Evolutionary conservation across 257 asterid genomes (phyloP).

Genomic region (Przewalskia tangutica): DNA sequence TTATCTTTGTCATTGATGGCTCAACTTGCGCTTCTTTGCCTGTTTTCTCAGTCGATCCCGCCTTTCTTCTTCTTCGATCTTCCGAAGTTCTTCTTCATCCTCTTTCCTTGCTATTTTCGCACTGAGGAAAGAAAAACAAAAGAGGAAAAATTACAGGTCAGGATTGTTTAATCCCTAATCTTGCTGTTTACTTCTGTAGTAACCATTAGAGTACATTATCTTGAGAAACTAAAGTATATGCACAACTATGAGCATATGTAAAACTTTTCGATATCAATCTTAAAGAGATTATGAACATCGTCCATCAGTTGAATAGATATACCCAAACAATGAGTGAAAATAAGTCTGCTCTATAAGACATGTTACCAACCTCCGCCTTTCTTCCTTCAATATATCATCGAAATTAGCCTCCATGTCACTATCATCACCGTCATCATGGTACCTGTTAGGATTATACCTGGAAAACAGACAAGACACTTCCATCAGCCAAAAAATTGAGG

Average conservation of each 20-base stretch:
- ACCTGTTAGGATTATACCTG: constrained; percentile 67
- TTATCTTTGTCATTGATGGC: constrained; percentile 9
- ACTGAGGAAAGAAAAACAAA: constrained; percentile 25
- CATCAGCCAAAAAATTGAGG: neutral
- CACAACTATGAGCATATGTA: neutral
- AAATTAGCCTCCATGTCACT: constrained; percentile 84
- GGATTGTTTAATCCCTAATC: neutral
- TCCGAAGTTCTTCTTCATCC: constrained; percentile 69
- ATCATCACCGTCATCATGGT: constrained; percentile 48
- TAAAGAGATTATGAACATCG: neutral
- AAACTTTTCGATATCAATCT: neutral
- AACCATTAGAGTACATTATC: neutral
- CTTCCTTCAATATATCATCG: constrained; percentile 59
- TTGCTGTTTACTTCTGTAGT: neutral
- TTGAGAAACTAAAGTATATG: neutral
- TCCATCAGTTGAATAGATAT: neutral
- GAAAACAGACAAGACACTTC: neutral
- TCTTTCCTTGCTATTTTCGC: constrained; percentile 49
- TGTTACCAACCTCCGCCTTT: constrained; percentile 55
- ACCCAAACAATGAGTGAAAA: neutral
- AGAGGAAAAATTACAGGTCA: neutral
- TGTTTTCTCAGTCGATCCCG: constrained; percentile 40
- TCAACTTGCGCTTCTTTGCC: constrained; percentile 59
- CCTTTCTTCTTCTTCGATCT: constrained; percentile 72
- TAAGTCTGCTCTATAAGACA: neutral